Conservation (phyloP, 169 alveolate species). For the Plasmodium coatneyi region DNA sequence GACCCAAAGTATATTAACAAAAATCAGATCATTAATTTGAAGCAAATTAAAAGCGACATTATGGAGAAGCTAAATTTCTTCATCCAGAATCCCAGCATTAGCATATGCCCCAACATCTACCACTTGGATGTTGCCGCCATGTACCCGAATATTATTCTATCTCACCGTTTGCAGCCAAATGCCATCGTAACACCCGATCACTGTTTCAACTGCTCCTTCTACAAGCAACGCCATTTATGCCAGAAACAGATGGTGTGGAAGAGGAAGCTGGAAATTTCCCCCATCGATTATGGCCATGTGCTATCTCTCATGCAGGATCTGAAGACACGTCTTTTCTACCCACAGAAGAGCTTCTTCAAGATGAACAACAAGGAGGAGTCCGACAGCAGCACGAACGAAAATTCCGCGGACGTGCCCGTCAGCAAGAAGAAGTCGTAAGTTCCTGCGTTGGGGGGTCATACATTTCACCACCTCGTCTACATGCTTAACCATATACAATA, state of each 20-base stretch:
- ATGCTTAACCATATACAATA: background rate
- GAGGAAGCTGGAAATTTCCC: conserved; percentile 95
- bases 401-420: background rate
- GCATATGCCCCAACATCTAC: conserved; percentile 93
- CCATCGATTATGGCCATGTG: conserved; percentile 86
- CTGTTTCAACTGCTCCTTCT: conserved; percentile 96
- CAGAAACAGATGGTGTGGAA: conserved; percentile 93
- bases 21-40: conserved; percentile 47
- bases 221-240: conserved; percentile 90
- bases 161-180: conserved; percentile 99
- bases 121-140: conserved; percentile 99
- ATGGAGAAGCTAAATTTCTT: conserved; percentile 31
- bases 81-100: conserved; percentile 66
- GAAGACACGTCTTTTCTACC: conserved; percentile 76
- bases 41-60: conserved; percentile 43
- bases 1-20: conserved; percentile 36
- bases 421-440: conserved; percentile 70
- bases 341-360: conserved; percentile 58
- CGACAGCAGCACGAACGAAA: conserved; percentile 28
- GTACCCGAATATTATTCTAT: conserved; percentile 99
- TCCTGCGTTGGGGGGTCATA: background rate
- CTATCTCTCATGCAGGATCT: conserved; percentile 79
- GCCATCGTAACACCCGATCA: conserved; percentile 95
- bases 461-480: background rate
- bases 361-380: conserved; percentile 59